Conservation (phyloP, 345 rosid genomes). For the Arabidopsis arenosa region DNA sequence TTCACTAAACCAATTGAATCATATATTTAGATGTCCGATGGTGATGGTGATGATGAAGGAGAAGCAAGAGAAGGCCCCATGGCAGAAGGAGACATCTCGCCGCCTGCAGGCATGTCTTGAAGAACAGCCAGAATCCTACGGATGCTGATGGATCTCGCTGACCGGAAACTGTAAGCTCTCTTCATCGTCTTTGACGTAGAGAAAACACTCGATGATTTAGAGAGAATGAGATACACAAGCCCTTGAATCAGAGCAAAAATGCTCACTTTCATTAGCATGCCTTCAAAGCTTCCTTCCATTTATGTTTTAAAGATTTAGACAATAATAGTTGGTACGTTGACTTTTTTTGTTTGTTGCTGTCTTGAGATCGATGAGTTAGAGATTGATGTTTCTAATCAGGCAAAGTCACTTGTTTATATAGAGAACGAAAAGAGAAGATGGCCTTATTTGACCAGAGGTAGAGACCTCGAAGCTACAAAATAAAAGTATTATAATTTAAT, state of each 20-base stretch:
- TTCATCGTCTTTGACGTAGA: conserved; percentile 42
- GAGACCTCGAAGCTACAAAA: conserved; percentile 24
- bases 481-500: no score
- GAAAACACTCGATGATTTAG: conserved; percentile 66
- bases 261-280: conserved; percentile 53
- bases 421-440: conserved; percentile 3
- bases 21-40: neutral
- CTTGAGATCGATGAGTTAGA: conserved; percentile 15
- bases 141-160: conserved; percentile 60
- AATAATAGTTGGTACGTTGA: neutral
- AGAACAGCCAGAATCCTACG: conserved; percentile 51
- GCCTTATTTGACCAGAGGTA: conserved; percentile 40
- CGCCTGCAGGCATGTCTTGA: conserved; percentile 52
- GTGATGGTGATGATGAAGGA: conserved; percentile 19
- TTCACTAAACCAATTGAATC: neutral
- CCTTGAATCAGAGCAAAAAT: conserved; percentile 59
- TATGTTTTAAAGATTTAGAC: conserved; percentile 24
- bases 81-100: conserved; percentile 51
- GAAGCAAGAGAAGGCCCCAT: conserved; percentile 7
- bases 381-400: conserved; percentile 11
- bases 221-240: conserved; percentile 65
- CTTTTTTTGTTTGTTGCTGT: conserved; percentile 16
- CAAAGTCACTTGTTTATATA: conserved; percentile 34
- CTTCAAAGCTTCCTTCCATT: conserved; percentile 52
- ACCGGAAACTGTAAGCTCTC: conserved; percentile 52